Conservation (phyloP, 345 rosid genomes). For the Eucalyptus cloeziana region DNA sequence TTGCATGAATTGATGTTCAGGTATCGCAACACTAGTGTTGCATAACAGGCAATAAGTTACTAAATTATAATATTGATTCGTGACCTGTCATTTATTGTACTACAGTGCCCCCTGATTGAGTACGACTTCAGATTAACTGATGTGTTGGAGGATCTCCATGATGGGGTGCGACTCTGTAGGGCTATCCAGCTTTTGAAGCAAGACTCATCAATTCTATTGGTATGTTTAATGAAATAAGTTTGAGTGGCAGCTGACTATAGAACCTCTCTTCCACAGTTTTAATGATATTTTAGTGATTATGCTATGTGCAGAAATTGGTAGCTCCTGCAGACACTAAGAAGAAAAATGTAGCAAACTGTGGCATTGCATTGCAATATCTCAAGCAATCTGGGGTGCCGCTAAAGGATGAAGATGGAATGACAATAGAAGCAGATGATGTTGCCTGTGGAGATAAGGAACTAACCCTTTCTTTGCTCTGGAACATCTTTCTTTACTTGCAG, state of each 20-base stretch:
- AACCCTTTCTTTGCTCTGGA: constrained; percentile 78
- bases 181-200: constrained; percentile 74
- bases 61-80: neutral
- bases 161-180: constrained; percentile 85
- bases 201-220: constrained; percentile 73
- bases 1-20: neutral
- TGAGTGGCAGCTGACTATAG: neutral
- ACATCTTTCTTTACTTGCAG: constrained; percentile 80
- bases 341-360: constrained; percentile 63
- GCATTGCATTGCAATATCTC: constrained; percentile 54
- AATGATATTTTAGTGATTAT: neutral
- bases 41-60: neutral
- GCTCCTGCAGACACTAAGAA: constrained; percentile 66
- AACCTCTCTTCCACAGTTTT: neutral
- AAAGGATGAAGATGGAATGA: constrained; percentile 63
- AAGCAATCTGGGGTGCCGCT: constrained; percentile 47
- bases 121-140: constrained; percentile 65
- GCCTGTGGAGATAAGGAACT: constrained; percentile 79
- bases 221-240: constrained; percentile 9
- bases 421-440: constrained; percentile 55
- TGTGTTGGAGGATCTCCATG: constrained; percentile 72
- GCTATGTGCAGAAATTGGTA: constrained; percentile 51
- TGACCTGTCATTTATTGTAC: neutral
- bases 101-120: constrained; percentile 63
- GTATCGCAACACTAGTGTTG: neutral